A percentile compares a stretch with the other conserved stretches of the same genome.
phyloP scores from a whole-genome alignment of 768 basidiomycete genomes.

The Tricholoma bakamatsutake region DNA sequence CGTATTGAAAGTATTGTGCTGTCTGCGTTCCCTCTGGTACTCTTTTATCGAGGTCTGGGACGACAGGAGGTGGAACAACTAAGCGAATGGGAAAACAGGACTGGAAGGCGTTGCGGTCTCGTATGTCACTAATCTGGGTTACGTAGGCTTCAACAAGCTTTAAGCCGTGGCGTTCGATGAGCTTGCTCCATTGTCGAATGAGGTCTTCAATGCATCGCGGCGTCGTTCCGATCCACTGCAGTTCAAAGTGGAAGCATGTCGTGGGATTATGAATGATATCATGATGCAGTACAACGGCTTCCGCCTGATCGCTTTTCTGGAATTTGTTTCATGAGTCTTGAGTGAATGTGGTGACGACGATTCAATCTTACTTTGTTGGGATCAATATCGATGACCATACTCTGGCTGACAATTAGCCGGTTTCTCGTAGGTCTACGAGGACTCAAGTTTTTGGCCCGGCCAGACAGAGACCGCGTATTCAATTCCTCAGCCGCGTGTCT shows the following conservation, averaged over 20 bases:
- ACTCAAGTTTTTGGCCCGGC: conserved; percentile 29
- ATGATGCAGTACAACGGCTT: conserved; percentile 83
- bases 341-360: background rate
- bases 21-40: conserved; percentile 63
- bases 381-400: conserved; percentile 88
- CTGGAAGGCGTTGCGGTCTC: conserved; percentile 84
- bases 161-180: conserved; percentile 85
- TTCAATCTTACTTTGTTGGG: conserved; percentile 49
- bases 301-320: conserved; percentile 82
- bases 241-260: conserved; percentile 95
- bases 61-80: conserved; percentile 66
- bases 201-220: conserved; percentile 88
- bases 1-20: conserved; percentile 75
- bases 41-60: conserved; percentile 60
- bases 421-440: conserved; percentile 44
- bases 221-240: conserved; percentile 95
- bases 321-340: conserved; percentile 1
- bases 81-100: conserved; percentile 82
- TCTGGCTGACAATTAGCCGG: conserved; percentile 74
- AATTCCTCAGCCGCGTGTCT: conserved; percentile 39
- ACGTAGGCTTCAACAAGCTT: conserved; percentile 93
- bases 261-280: conserved; percentile 93
- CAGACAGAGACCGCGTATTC: conserved; percentile 22
- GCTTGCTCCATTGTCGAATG: conserved; percentile 72
- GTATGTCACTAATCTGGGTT: conserved; percentile 84